Percentiles rank a stretch among this genome's conserved stretches.
phyloP scores from a whole-genome alignment of 1,139 yeast species.

The Hyphopichia fennica region DNA sequence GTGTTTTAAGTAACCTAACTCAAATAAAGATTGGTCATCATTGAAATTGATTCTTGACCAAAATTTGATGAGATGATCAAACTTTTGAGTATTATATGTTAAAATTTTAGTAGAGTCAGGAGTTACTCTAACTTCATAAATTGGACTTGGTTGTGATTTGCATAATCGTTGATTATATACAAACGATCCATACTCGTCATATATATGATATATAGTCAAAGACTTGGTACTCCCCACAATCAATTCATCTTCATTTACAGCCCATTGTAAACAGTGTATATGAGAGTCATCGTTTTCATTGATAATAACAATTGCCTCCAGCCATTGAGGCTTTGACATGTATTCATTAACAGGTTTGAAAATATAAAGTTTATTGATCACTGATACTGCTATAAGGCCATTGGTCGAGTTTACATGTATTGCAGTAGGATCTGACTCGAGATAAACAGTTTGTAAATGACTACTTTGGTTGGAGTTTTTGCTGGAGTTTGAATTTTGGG shows the following conservation, averaged over 20 bases:
- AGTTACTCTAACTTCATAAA: conserved; percentile 54
- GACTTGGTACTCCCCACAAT: conserved; percentile 56
- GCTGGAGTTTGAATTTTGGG: not conserved
- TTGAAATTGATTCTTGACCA: conserved; percentile 81
- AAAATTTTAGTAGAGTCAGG: conserved; percentile 69
- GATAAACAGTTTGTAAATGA: conserved; percentile 73
- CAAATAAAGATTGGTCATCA: conserved; percentile 65
- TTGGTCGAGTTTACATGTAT: conserved; percentile 60
- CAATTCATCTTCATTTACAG: conserved; percentile 54
- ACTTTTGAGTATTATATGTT: conserved; percentile 47
- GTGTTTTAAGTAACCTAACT: conserved; percentile 67
- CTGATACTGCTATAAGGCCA: conserved; percentile 57
- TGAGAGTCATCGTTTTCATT: conserved; percentile 25
- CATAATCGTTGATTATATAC: conserved; percentile 51
- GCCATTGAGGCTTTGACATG: conserved; percentile 52
- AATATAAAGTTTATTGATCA: conserved; percentile 30
- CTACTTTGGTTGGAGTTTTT: not conserved
- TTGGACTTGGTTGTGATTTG: conserved; percentile 56
- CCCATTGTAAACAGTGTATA: conserved; percentile 68
- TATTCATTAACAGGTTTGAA: conserved; percentile 48
- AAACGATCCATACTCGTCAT: conserved; percentile 44
- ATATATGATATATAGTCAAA: conserved; percentile 55
- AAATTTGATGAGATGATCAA: conserved; percentile 68
- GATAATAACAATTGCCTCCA: conserved; percentile 22
- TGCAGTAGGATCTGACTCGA: conserved; percentile 64